Evolutionary conservation across 441 rosid genomes (phyloP).

Genomic region (Arabidopsis lyrata): DNA sequence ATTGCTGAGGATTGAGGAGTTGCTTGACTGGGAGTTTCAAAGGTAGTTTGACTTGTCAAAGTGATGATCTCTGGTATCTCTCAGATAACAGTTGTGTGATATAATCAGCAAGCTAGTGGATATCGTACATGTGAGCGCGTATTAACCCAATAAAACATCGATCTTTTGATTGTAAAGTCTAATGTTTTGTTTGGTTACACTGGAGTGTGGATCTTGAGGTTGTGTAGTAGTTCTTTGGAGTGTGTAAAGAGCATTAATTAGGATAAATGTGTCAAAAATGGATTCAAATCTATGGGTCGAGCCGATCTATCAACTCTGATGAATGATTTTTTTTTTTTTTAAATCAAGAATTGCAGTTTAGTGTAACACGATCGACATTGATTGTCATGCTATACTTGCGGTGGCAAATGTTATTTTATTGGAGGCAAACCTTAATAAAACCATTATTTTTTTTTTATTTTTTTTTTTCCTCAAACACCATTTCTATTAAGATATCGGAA

Average conservation of each 20-base stretch:
- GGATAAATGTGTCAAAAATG: background rate
- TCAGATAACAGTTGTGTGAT: conserved; percentile 32
- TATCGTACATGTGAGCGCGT: background rate
- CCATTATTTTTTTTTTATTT: no score
- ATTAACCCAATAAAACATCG: conserved; percentile 9
- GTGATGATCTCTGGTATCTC: conserved; percentile 42
- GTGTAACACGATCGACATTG: no score
- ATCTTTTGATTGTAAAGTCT: conserved; percentile 32
- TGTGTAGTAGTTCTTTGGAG: conserved; percentile 19
- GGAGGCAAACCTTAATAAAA: no score
- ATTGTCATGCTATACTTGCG: no score
- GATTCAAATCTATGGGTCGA: no score
- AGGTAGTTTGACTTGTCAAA: conserved; percentile 27
- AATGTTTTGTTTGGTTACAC: conserved; percentile 35
- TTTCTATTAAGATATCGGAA: no score
- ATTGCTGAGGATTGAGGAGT: background rate
- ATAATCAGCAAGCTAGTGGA: no score
- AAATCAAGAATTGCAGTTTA: no score
- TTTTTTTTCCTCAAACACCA: no score
- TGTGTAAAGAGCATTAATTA: conserved; percentile 9
- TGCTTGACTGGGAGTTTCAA: background rate
- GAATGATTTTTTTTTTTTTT: no score
- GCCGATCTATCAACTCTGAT: no score
- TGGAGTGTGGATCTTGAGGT: background rate
- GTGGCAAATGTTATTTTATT: no score